Conservation (phyloP, 2,329 filamentous ascomycete species). For the Xylaria sp. region DNA sequence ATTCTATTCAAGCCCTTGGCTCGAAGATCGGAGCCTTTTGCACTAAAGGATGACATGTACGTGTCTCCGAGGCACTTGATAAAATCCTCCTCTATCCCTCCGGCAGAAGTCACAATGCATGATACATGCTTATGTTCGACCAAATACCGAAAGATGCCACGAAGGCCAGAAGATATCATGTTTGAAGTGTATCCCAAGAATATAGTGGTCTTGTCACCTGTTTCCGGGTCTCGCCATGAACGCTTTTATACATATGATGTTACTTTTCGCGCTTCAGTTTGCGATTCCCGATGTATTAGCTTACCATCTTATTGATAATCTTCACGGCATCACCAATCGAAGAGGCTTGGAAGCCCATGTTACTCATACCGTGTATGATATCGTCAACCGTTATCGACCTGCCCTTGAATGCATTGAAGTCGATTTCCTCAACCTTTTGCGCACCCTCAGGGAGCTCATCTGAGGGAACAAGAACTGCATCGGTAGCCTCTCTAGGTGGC, state of each 20-base stretch:
- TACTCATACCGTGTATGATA: conserved; percentile 81
- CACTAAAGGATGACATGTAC: conserved; percentile 88
- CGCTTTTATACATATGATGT: conserved; percentile 60
- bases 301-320: conserved; percentile 96
- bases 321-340: conserved; percentile 81
- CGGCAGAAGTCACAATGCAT: conserved; percentile 93
- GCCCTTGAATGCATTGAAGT: conserved; percentile 85
- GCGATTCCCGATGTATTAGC: conserved; percentile 42
- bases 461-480: conserved; percentile 87
- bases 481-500: conserved; percentile 72
- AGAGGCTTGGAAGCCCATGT: conserved; percentile 87
- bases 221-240: conserved; percentile 83
- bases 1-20: conserved; percentile 93
- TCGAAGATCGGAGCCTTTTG: conserved; percentile 80
- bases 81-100: conserved; percentile 95
- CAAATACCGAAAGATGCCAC: conserved; percentile 90
- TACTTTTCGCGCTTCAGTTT: conserved; percentile 32
- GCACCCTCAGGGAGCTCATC: conserved; percentile 81
- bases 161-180: conserved; percentile 93
- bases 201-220: conserved; percentile 84
- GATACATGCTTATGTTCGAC: conserved; percentile 94
- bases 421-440: conserved; percentile 87
- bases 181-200: conserved; percentile 99
- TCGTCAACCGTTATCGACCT: conserved; percentile 86
- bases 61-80: conserved; percentile 98